Percentiles rank a stretch among this genome's conserved stretches.
phyloP scores from a whole-genome alignment of 2,329 filamentous ascomycete genomes.

The Calonectria pseudoreteaudii region DNA sequence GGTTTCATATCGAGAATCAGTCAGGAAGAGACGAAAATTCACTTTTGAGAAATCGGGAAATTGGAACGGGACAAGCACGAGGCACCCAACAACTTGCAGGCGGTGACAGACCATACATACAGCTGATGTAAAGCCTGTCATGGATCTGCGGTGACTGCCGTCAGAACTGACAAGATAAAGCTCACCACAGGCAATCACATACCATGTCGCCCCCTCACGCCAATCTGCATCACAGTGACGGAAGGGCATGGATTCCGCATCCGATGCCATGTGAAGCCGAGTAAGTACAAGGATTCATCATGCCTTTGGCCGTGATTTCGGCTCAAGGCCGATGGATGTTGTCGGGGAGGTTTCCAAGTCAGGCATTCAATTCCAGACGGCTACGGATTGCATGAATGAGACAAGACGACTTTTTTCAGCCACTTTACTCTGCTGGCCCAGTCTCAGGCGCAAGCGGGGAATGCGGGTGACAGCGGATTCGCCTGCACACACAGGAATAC shows the following conservation, averaged over 20 bases:
- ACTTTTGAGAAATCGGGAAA: background rate
- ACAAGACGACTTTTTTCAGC: background rate
- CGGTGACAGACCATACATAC: constrained; percentile 3
- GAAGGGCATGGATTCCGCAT: background rate
- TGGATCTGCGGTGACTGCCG: background rate
- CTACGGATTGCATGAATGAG: background rate
- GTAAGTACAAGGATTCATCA: background rate
- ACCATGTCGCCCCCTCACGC: background rate
- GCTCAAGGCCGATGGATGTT: background rate
- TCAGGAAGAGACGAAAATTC: background rate
- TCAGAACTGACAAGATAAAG: background rate
- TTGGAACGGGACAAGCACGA: background rate
- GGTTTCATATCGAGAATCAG: constrained; percentile 36
- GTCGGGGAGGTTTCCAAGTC: background rate
- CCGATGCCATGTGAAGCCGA: constrained; percentile 19
- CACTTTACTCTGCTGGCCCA: background rate
- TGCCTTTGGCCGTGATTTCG: background rate
- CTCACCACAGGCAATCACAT: background rate
- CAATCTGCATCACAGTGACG: background rate
- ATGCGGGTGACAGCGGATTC: background rate
- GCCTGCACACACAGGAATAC: background rate
- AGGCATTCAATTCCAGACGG: background rate
- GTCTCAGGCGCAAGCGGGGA: background rate
- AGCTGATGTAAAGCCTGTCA: background rate
- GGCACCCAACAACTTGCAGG: background rate